Evolutionary conservation across 257 asterid genomes (phyloP), one percentile per base, ranked within the genome.

Genomic region (Sherardia arvensis): DNA sequence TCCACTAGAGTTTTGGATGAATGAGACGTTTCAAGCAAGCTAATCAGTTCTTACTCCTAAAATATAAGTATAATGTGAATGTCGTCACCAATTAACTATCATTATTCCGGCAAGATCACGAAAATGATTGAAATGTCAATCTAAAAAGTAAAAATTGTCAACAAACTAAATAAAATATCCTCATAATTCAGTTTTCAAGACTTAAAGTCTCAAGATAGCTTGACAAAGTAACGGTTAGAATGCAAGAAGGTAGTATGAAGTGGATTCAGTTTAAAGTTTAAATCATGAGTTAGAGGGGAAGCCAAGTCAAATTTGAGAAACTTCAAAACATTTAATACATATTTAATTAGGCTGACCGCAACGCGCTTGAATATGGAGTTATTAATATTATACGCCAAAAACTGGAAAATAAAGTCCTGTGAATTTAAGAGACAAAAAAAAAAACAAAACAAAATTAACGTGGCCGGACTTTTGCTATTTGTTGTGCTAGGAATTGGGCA

Each of bases 401-500:
- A 49, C 26, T 49, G 56, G 56, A n/a, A 18, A n/a, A 49, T 20
- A 49, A 49, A 43, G 1, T 17, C 21, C 51, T 49, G 25, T n/a
- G 8, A 4, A 40, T 7, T 5, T 4, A 8, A 48, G 23, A 1
- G 23, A 3, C 4, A n/a, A 48, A 20, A 5, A 49, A 10, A 49
- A 48, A 48, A 48, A 49, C 26, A 49, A 49, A 49, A 2, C 9
- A 49, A 5, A 49, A 1, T 10, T 18, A n/a, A 49, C 22, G 5
- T 61, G 49, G n/a, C 14, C n/a, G 53, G 66, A 61, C 66, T 23
- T 61, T 36, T 61, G n/a, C 51, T 2, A 43, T 43, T 43, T 43
- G 51, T 14, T 43, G 51, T 25, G 29, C 45, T 38, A 29, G 33
- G 33, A 38, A 29, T 40, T 21, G 20, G 51, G n/a, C 34, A 61